Conservation (phyloP, 805 yeast genomes). For the Ogataea ganodermae region DNA sequence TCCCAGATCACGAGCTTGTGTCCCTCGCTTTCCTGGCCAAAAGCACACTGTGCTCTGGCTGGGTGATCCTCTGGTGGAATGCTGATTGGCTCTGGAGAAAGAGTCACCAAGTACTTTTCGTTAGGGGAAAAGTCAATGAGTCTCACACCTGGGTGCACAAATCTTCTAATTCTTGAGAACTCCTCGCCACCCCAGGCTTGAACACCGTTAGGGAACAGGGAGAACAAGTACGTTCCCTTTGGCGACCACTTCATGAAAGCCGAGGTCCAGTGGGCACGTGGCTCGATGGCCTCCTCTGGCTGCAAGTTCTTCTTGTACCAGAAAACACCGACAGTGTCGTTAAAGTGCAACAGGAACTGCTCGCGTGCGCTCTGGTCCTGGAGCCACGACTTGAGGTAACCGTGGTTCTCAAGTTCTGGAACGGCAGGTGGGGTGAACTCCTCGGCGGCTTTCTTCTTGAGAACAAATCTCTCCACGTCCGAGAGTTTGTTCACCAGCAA, state of each 20-base stretch:
- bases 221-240: slow-evolving; percentile 82
- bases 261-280: slow-evolving; percentile 84
- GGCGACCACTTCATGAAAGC: slow-evolving; percentile 90
- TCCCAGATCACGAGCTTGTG: slow-evolving; percentile 96
- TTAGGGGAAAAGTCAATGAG: slow-evolving; percentile 89
- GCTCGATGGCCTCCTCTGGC: slow-evolving; percentile 77
- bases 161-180: slow-evolving; percentile 72
- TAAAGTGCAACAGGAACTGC: slow-evolving; percentile 79
- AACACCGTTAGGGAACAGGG: slow-evolving; percentile 92
- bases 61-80: slow-evolving; percentile 67
- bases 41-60: slow-evolving; percentile 72
- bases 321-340: slow-evolving; percentile 77
- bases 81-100: slow-evolving; percentile 81
- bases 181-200: slow-evolving; percentile 94
- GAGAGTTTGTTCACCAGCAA: slow-evolving; percentile 77
- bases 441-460: slow-evolving; percentile 59
- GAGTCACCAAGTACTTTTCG: slow-evolving; percentile 86
- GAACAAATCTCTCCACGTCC: slow-evolving; percentile 79
- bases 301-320: slow-evolving; percentile 76
- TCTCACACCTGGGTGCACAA: slow-evolving; percentile 86
- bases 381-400: slow-evolving; percentile 88
- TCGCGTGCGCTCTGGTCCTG: slow-evolving; percentile 88
- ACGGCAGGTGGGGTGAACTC: slow-evolving; percentile 71
- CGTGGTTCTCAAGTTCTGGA: slow-evolving; percentile 72
- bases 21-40: slow-evolving; percentile 84